A percentile compares a stretch with the other conserved stretches of the same genome.
Evolutionary conservation across 2,329 filamentous ascomycete genomes (phyloP).

Genomic region (Aspergillus glaucus): DNA sequence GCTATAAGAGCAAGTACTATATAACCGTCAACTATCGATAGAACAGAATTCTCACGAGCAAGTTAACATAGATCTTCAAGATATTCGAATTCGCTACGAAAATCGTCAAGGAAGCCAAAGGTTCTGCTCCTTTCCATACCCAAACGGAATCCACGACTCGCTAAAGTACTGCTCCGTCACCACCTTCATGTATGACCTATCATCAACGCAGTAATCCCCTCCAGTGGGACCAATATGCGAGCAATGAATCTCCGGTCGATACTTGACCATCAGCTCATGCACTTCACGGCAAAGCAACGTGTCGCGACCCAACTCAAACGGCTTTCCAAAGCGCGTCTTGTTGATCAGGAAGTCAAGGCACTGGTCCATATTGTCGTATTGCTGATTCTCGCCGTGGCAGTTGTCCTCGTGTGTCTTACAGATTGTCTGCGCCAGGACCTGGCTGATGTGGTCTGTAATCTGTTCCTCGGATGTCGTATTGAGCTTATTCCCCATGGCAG

Average conservation of each 20-base stretch:
- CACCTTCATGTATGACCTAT: slow-evolving; percentile 16
- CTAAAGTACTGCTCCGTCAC: slow-evolving; percentile 19
- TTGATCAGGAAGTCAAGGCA: slow-evolving; percentile 16
- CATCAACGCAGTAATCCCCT: slow-evolving; percentile 23
- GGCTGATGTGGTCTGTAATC: slow-evolving; percentile 9
- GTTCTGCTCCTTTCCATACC: slow-evolving; percentile 14
- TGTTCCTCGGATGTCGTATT: slow-evolving; percentile 10
- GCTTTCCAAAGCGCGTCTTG: slow-evolving; percentile 17
- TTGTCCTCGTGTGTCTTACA: slow-evolving; percentile 15
- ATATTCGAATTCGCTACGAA: slow-evolving; percentile 1
- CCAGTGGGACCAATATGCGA: slow-evolving; percentile 22
- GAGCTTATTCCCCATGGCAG: slow-evolving; percentile 9
- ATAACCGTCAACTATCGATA: background rate
- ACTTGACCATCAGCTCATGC: slow-evolving; percentile 24
- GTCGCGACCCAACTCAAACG: slow-evolving; percentile 19
- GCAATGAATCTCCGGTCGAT: slow-evolving; percentile 20
- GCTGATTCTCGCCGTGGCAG: slow-evolving; percentile 14
- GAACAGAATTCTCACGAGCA: background rate
- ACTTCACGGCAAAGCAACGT: slow-evolving; percentile 24
- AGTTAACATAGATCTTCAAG: background rate
- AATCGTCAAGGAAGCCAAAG: slow-evolving; percentile 9
- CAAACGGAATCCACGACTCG: slow-evolving; percentile 19
- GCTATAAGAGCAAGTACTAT: background rate
- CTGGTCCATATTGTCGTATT: slow-evolving; percentile 12
- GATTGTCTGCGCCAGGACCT: slow-evolving; percentile 15